A percentile compares a stretch with the other conserved stretches of the same genome.
phyloP scores from a whole-genome alignment of 306 rosid genomes.

The Herpetospermum pedunculosum region DNA sequence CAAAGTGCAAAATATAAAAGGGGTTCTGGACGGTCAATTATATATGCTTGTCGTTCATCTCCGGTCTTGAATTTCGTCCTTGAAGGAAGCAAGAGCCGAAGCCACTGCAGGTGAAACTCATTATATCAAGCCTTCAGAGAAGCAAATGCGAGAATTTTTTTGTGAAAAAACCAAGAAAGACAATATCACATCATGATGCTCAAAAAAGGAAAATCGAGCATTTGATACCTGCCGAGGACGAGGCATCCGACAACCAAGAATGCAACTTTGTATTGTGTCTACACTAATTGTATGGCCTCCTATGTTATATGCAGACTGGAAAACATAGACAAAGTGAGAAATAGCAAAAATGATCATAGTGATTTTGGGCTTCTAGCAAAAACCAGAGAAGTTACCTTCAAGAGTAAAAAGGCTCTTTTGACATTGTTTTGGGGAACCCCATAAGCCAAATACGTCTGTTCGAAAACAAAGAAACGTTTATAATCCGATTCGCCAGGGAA shows the following conservation, averaged over 20 bases:
- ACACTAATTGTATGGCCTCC: conserved; percentile 85
- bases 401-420: conserved; percentile 62
- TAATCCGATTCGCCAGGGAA: not conserved
- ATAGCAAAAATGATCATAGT: conserved; percentile 3
- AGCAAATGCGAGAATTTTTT: not conserved
- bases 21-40: conserved; percentile 57
- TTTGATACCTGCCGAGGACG: conserved; percentile 76
- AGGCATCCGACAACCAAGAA: conserved; percentile 72
- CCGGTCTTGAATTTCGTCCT: conserved; percentile 60
- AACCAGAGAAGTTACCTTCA: conserved; percentile 46
- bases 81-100: conserved; percentile 55
- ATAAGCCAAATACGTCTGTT: conserved; percentile 83
- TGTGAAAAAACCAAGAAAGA: not conserved
- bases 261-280: conserved; percentile 63
- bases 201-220: not conserved
- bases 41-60: conserved; percentile 55
- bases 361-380: not conserved
- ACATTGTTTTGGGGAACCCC: conserved; percentile 86
- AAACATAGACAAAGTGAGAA: not conserved
- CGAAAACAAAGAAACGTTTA: conserved; percentile 14
- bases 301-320: conserved; percentile 88
- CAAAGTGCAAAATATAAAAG: conserved; percentile 81
- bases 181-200: not conserved
- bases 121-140: not conserved
- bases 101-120: conserved; percentile 52